These are phyloP conservation scores for Xenosphaeropsis pyriputrescens DNA, from an alignment of 2,329 filamentous ascomycete genomes.

Conservation along the genomic window DNA sequence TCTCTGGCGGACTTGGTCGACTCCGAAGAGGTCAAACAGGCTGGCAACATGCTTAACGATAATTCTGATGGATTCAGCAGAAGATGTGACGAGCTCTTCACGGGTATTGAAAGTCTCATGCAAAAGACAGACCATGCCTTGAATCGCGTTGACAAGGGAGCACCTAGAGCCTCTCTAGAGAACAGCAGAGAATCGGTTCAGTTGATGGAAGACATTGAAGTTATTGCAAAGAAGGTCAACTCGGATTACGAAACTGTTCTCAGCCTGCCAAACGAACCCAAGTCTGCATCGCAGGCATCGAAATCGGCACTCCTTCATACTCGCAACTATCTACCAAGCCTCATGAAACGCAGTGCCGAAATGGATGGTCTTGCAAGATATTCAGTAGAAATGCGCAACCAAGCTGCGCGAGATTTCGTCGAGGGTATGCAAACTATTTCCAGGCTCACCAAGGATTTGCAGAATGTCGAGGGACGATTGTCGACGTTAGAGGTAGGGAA, in stretches of 20 bases:
- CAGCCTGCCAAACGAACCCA: conserved; percentile 51
- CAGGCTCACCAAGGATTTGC: conserved; percentile 61
- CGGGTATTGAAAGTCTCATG: conserved; percentile 42
- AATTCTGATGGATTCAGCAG: conserved; percentile 43
- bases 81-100: conserved; percentile 46
- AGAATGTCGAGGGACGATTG: conserved; percentile 58
- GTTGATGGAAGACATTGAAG: conserved; percentile 72
- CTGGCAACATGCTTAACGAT: conserved; percentile 47
- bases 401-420: conserved; percentile 47
- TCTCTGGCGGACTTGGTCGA: conserved; percentile 68
- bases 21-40: conserved; percentile 54
- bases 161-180: conserved; percentile 35
- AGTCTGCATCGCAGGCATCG: conserved; percentile 45
- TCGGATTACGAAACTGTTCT: conserved; percentile 72
- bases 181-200: conserved; percentile 50
- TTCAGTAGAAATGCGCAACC: conserved; percentile 52
- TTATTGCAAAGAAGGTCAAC: conserved; percentile 72
- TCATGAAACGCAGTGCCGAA: conserved; percentile 39
- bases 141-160: conserved; percentile 45
- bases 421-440: conserved; percentile 74
- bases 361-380: conserved; percentile 46
- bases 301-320: conserved; percentile 50
- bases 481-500: conserved; percentile 56
- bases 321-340: conserved; percentile 41
- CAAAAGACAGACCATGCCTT: conserved; percentile 45